Percentiles rank a stretch among this genome's conserved stretches.
These are phyloP conservation scores for Monosporascus sp. DNA, from an alignment of 2,329 filamentous ascomycete genomes.

Conservation along the genomic window DNA sequence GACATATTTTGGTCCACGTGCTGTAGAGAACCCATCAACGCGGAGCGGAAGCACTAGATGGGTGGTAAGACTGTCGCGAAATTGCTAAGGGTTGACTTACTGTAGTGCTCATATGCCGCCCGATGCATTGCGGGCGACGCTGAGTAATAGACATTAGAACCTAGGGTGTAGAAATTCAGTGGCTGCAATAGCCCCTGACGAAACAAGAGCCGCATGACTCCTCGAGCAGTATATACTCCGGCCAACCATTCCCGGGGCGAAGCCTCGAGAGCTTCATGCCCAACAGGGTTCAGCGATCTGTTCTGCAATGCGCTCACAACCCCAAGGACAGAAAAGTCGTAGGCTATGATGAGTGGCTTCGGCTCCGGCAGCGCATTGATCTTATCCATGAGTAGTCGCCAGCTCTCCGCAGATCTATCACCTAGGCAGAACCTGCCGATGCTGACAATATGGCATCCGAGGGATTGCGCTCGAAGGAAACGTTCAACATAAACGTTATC, in stretches of 20 bases:
- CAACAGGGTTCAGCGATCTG: slow-evolving; percentile 50
- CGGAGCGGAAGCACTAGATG: no score
- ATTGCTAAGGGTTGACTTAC: not conserved
- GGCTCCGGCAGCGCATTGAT: slow-evolving; percentile 41
- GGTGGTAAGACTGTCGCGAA: no score
- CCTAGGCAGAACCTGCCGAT: slow-evolving; percentile 54
- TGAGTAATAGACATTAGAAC: slow-evolving; percentile 63
- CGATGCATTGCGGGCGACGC: slow-evolving; percentile 70
- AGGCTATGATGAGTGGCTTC: slow-evolving; percentile 44
- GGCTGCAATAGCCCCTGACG: slow-evolving; percentile 57
- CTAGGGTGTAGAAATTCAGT: slow-evolving; percentile 65
- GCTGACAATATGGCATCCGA: slow-evolving; percentile 59
- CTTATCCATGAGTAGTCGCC: slow-evolving; percentile 47
- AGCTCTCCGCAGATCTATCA: slow-evolving; percentile 45
- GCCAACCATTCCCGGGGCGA: slow-evolving; percentile 36
- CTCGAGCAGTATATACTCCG: slow-evolving; percentile 49
- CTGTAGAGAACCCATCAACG: no score
- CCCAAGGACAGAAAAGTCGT: slow-evolving; percentile 42
- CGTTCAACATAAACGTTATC: slow-evolving; percentile 46
- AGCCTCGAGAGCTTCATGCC: slow-evolving; percentile 38
- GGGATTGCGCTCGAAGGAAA: slow-evolving; percentile 47
- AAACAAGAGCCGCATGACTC: slow-evolving; percentile 57
- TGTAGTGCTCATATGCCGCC: slow-evolving; percentile 60
- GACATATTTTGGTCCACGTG: no score
- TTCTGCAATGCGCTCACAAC: slow-evolving; percentile 35